Evolutionary conservation across 1,284 basidiomycete species (phyloP).

Genomic region (Rhodotorula sp.): DNA sequence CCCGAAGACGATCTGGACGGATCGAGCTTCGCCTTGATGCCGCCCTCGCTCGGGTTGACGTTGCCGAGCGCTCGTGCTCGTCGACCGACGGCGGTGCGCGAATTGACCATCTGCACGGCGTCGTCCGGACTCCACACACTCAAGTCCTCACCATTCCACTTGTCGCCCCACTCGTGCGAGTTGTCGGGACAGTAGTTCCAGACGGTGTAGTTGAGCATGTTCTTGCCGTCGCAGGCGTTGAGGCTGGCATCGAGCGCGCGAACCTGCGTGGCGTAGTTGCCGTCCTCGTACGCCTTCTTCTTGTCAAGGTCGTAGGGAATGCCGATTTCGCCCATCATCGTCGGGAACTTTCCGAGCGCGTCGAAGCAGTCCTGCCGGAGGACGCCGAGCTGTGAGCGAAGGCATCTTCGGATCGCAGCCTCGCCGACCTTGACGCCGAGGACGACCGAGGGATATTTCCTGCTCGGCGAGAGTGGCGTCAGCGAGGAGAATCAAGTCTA

Average conservation of each 20-base stretch:
- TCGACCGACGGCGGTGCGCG: slow-evolving; percentile 7
- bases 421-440: slow-evolving; percentile 68
- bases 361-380: slow-evolving; percentile 67
- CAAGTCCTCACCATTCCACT: slow-evolving; percentile 95
- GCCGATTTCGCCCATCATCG: slow-evolving; percentile 92
- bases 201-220: slow-evolving; percentile 76
- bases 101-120: slow-evolving; percentile 47
- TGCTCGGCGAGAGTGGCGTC: neutral
- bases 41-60: slow-evolving; percentile 8
- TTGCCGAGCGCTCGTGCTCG: slow-evolving; percentile 11
- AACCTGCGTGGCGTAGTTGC: slow-evolving; percentile 59
- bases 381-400: slow-evolving; percentile 80
- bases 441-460: slow-evolving; percentile 65
- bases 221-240: slow-evolving; percentile 81
- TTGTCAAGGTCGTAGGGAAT: slow-evolving; percentile 77
- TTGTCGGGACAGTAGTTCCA: slow-evolving; percentile 83
- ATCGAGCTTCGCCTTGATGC: neutral
- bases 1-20: neutral
- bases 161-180: slow-evolving; percentile 85
- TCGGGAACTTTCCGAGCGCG: slow-evolving; percentile 70
- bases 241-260: slow-evolving; percentile 87
- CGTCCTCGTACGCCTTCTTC: slow-evolving; percentile 58
- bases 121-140: slow-evolving; percentile 82
- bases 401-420: slow-evolving; percentile 71
- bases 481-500: neutral